A percentile compares a stretch with the other conserved stretches of the same genome.
Conservation (phyloP, 2,329 filamentous ascomycete genomes). For the Aotearoamyces nothofagi region DNA sequence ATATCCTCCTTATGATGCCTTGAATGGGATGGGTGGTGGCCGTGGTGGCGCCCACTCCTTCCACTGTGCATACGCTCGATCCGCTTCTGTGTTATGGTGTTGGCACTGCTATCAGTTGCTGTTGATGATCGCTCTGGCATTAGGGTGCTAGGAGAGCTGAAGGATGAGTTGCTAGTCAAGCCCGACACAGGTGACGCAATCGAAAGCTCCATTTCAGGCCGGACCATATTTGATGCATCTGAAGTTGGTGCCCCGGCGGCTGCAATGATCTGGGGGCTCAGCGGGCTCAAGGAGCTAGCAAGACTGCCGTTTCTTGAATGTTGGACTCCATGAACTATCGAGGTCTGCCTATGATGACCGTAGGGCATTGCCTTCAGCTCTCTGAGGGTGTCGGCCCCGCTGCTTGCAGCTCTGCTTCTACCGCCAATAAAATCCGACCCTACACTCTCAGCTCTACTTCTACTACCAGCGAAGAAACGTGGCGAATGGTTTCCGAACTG, state of each 20-base stretch:
- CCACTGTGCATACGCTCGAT: slow-evolving; percentile 46
- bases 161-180: slow-evolving; percentile 14
- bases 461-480: slow-evolving; percentile 11
- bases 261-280: slow-evolving; percentile 77
- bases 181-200: slow-evolving; percentile 10
- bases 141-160: slow-evolving; percentile 16
- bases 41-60: slow-evolving; percentile 58
- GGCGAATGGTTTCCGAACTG: slow-evolving; percentile 8
- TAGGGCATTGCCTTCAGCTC: slow-evolving; percentile 41
- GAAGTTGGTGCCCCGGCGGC: slow-evolving; percentile 33
- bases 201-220: slow-evolving; percentile 10
- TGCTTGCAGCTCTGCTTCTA: slow-evolving; percentile 3
- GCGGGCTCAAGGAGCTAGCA: slow-evolving; percentile 65
- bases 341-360: slow-evolving; percentile 90
- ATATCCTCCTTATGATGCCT: slow-evolving; percentile 57
- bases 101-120: slow-evolving; percentile 27
- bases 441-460: slow-evolving; percentile 3
- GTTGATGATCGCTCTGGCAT: slow-evolving; percentile 22
- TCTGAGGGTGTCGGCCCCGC: slow-evolving; percentile 28
- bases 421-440: slow-evolving; percentile 24
- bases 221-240: slow-evolving; percentile 17
- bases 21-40: slow-evolving; percentile 50
- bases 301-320: slow-evolving; percentile 84
- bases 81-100: slow-evolving; percentile 33
- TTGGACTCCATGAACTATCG: slow-evolving; percentile 91